A percentile compares a stretch with the other conserved stretches of the same genome.
Evolutionary conservation across 192 early-diverging fungal species (phyloP).

Genomic region (Rhizophagus clarus): DNA sequence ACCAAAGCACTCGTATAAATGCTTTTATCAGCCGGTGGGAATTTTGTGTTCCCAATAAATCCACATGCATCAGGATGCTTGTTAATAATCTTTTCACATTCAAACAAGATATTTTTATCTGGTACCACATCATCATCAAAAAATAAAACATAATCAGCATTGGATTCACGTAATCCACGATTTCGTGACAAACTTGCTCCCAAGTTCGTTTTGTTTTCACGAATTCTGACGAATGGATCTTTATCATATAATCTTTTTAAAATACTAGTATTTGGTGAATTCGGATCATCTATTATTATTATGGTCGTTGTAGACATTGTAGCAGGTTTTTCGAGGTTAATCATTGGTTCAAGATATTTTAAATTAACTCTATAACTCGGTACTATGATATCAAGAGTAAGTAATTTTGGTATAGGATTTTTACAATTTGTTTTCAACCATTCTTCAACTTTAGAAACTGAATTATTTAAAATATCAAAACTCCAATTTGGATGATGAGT

Average conservation of each 20-base stretch:
- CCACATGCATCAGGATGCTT: conserved; percentile 6
- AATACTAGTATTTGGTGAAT: neutral
- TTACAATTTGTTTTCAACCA: neutral
- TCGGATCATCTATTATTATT: neutral
- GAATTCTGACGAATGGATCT: neutral
- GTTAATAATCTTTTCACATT: conserved; percentile 20
- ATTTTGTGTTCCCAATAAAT: conserved; percentile 6
- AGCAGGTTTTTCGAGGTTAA: neutral
- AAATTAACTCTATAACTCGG: conserved; percentile 13
- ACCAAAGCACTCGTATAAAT: neutral
- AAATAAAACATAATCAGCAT: conserved; percentile 19
- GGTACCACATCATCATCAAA: conserved; percentile 24
- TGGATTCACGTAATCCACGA: conserved; percentile 2
- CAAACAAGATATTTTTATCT: neutral
- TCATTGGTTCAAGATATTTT: conserved; percentile 14
- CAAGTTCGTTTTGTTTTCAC: conserved; percentile 5
- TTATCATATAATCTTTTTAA: conserved; percentile 8
- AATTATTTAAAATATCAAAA: neutral
- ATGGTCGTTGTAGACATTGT: neutral
- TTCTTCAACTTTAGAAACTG: neutral
- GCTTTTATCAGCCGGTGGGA: neutral
- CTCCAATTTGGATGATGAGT: conserved; percentile 2
- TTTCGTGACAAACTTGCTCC: conserved; percentile 22
- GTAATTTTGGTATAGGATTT: neutral
- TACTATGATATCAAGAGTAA: conserved; percentile 7